Base-by-base conservation (phyloP, 768 basidiomycete species). In the Epithele typhae region DNA sequence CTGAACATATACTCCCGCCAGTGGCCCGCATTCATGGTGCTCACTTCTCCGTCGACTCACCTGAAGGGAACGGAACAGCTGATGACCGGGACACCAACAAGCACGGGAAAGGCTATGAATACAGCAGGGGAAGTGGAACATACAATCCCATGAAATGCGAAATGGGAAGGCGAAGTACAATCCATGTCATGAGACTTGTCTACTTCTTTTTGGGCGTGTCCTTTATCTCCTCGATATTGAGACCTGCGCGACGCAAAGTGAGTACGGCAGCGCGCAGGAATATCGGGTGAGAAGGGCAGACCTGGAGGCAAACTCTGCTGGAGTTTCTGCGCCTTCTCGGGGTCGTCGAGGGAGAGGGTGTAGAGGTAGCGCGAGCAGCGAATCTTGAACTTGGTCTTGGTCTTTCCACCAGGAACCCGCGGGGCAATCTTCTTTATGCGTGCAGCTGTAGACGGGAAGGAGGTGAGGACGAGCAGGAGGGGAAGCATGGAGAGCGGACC, bases 241-340 rank as follows among this genome's bases (percentile, higher is more conserved):
- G 76, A 61, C 84, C 90, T 92, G 53, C n/a, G 41, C n/a, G n/a
- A n/a, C n/a, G 1, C 8, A 19, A n/a, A 36, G 18, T 7, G 35
- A 3, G 5, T 18, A 45, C 3, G 10, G 25, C 24, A 17, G 37
- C 5, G 22, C 43, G 19, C 41, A 34, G 41, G 37, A 14, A 36
- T 10, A 33, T 9, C 10, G 27, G 14, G n/a, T 25, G 24, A 39
- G 44, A 32, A 4, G 5, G 18, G 25, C 32, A n/a, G 27, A 94
- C 95, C 91, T 61, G 96, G 96, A 43, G 95, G 95, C 42, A 99
- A 77, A 63, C 83, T 85, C 76, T 90, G 90, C 76, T 86, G 82
- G 60, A 99, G 82, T 77, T 97, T 99, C 68, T 96, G 93, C 33
- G 96, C 95, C 79, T 97, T 98, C 69, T 96, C 93, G 63, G 90